Conservation (phyloP, 208 protist genomes). For the Acanthamoeba triangularis region DNA sequence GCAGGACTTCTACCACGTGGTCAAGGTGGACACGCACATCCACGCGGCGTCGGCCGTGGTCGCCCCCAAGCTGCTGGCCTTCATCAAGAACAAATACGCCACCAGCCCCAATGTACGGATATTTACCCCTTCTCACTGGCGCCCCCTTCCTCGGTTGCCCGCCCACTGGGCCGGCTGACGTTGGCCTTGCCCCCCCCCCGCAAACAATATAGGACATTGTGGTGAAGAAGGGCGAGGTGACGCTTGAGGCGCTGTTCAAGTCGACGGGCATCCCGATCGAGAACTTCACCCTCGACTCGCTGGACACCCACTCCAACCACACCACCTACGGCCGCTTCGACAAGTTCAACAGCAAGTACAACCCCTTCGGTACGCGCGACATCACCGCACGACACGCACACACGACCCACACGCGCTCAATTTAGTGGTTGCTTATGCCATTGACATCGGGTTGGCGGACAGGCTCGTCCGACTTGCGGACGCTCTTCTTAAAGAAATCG, state of each 20-base stretch:
- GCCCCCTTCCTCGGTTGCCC: too few species aligned
- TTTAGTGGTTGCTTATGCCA: too few species aligned
- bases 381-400: neutral
- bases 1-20: conserved; percentile 97
- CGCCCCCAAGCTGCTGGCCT: conserved; percentile 95
- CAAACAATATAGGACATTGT: conserved; percentile 96
- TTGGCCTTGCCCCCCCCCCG: too few species aligned
- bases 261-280: conserved; percentile 86
- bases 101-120: conserved; percentile 83
- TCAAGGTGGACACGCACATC: conserved; percentile 98
- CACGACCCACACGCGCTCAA: neutral
- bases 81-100: conserved; percentile 96
- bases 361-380: conserved; percentile 90
- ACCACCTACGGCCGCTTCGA: conserved; percentile 98
- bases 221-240: conserved; percentile 90
- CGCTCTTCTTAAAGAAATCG: conserved; percentile 99
- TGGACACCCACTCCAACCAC: conserved; percentile 95
- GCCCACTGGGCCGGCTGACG: too few species aligned
- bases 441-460: neutral
- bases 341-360: conserved; percentile 99
- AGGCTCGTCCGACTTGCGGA: conserved; percentile 90
- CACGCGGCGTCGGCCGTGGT: conserved; percentile 98
- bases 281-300: conserved; percentile 97
- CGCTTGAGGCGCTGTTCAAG: conserved; percentile 89
- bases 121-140: neutral